Conservation (phyloP, 163 green algal species). For the Scenedesmus sp. region DNA sequence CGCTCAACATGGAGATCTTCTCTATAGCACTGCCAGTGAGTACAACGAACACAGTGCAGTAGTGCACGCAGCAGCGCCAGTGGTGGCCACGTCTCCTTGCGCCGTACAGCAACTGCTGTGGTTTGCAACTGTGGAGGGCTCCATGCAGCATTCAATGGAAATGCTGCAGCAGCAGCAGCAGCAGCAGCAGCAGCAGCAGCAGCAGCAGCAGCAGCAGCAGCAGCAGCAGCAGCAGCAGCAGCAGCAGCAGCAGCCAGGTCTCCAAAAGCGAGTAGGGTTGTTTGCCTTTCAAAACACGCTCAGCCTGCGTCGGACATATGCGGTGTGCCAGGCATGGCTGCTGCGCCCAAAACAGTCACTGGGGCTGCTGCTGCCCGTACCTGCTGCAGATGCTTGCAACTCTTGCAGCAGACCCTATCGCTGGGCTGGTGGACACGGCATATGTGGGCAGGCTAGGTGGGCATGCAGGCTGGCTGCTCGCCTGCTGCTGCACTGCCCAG, state of each 20-base stretch:
- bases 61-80: no score
- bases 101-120: not conserved
- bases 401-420: constrained; percentile 47
- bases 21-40: constrained; percentile 41
- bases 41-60: no score
- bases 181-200: no score
- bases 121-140: not conserved
- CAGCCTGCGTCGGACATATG: not conserved
- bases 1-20: constrained; percentile 36
- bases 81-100: no score
- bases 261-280: not conserved
- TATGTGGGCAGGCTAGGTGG: constrained; percentile 41
- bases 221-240: no score
- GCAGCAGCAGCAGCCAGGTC: no score
- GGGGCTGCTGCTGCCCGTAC: not conserved
- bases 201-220: no score
- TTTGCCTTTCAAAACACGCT: no score
- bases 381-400: constrained; percentile 50
- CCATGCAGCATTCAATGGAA: no score
- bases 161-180: no score
- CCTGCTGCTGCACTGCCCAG: not conserved
- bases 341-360: not conserved
- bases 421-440: constrained; percentile 52
- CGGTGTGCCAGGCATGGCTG: not conserved
- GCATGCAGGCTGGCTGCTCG: not conserved